Evolutionary conservation across 2,329 filamentous ascomycete genomes (phyloP), one percentile per base, ranked within the genome.

Genomic region (Aspergillus piperis): DNA sequence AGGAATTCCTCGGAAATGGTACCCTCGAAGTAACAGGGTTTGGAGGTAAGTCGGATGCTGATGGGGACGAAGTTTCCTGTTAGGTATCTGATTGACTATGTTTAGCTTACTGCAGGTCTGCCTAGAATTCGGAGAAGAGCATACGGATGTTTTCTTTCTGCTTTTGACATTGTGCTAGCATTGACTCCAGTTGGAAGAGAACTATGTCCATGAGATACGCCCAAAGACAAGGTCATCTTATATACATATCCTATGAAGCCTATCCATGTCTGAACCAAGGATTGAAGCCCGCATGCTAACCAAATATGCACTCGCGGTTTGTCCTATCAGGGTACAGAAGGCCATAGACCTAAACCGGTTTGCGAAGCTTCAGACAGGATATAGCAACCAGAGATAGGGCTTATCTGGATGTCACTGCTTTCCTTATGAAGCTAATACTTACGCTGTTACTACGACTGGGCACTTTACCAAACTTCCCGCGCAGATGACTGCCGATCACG

Each of bases 11-110:
- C 63, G 1, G 89, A 88, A 53, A 91, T 86, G 0, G 63, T 70
- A 6, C 88, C 88, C 2, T 80, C 78, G 67, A 83, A 84, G 1
- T 76, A 66, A 62, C 88, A 90, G 54, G 81, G 79, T 15, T 27
- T 83, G 88, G 15, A 88, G 78, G 41, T 11, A 3, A 8, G 80
- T 75, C 19, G 82, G 77, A 41, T 79, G 5, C 84, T 81, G 1
- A 90, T 83, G 0, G 89, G 88, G 0, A 88, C 88, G 70, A 90
- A 91, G 71, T 91, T 91, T 49, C 88, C 88, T 5, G 82, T 80
- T 1, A 90, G 80, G 65, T 88, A 89, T 19, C 82, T 84, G 63
- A 1, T 17, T 30, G 8, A 30, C 27, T 8, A 30, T 41, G n/a
- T 6, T 54, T 19, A 54, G 38, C n/a, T 30, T 27, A 4, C 11